A percentile compares a stretch with the other conserved stretches of the same genome.
phyloP scores from a whole-genome alignment of 2,329 filamentous ascomycete genomes.

The Magnaporthiopsis incrustans region DNA sequence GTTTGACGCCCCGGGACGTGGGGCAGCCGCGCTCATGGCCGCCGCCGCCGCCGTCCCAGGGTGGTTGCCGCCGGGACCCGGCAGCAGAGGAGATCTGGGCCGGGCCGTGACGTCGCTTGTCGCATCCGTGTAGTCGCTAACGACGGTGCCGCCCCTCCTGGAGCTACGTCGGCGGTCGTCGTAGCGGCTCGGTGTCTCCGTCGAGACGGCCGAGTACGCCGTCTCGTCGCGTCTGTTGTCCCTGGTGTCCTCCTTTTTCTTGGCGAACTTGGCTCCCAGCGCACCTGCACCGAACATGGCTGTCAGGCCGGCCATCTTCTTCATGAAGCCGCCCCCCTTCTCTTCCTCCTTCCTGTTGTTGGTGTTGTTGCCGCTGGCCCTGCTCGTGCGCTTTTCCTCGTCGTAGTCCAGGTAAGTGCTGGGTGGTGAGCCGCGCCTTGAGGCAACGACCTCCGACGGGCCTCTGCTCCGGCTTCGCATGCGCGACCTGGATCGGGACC shows the following conservation, averaged over 20 bases:
- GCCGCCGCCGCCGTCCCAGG: constrained; percentile 30
- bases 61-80: constrained; percentile 36
- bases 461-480: constrained; percentile 28
- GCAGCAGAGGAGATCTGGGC: constrained; percentile 34
- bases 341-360: constrained; percentile 33
- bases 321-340: constrained; percentile 48
- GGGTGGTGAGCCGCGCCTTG: constrained; percentile 38
- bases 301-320: constrained; percentile 51
- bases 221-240: constrained; percentile 34
- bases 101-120: constrained; percentile 20
- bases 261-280: constrained; percentile 50
- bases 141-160: constrained; percentile 25
- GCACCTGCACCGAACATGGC: constrained; percentile 56
- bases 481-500: constrained; percentile 24
- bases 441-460: constrained; percentile 41
- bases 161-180: constrained; percentile 10
- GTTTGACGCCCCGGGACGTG: constrained; percentile 24
- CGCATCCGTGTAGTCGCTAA: constrained; percentile 41
- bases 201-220: constrained; percentile 56
- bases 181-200: constrained; percentile 48
- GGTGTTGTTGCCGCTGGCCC: no score
- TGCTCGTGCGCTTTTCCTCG: constrained; percentile 52
- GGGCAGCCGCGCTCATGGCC: constrained; percentile 37
- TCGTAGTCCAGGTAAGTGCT: constrained; percentile 39
- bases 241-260: constrained; percentile 37